These are phyloP conservation scores for Salvia hispanica DNA, from an alignment of 257 asterid genomes.

Conservation along the genomic window DNA sequence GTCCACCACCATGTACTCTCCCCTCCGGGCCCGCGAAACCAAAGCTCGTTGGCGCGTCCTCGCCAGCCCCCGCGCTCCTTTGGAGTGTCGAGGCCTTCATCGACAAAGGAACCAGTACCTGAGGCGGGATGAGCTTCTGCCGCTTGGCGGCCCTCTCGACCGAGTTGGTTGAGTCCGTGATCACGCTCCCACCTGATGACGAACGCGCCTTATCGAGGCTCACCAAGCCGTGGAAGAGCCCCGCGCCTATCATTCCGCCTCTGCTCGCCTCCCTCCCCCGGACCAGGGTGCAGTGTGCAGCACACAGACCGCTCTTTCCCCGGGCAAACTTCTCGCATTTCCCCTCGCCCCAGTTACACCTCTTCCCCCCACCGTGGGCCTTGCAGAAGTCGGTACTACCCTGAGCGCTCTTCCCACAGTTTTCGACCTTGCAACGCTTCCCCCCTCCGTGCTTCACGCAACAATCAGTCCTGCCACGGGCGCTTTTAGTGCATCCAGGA, in stretches of 20 bases:
- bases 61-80: slow-evolving; percentile 35
- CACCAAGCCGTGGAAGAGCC: slow-evolving; percentile 75
- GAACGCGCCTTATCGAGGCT: slow-evolving; percentile 46
- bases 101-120: slow-evolving; percentile 81
- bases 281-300: slow-evolving; percentile 77
- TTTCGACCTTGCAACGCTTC: slow-evolving; percentile 74
- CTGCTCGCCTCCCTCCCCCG: slow-evolving; percentile 49
- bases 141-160: slow-evolving; percentile 52
- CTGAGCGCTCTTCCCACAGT: slow-evolving; percentile 91
- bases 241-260: slow-evolving; percentile 69
- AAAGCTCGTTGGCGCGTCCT: slow-evolving; percentile 33
- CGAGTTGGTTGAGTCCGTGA: slow-evolving; percentile 55
- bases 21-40: slow-evolving; percentile 69
- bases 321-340: slow-evolving; percentile 88
- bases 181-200: slow-evolving; percentile 51
- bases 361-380: slow-evolving; percentile 96
- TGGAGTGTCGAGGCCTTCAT: slow-evolving; percentile 68
- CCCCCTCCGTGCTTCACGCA: slow-evolving; percentile 96
- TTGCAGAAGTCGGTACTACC: slow-evolving; percentile 94
- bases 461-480: slow-evolving; percentile 87
- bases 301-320: slow-evolving; percentile 87
- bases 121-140: slow-evolving; percentile 72
- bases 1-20: slow-evolving; percentile 95
- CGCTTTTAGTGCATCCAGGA: slow-evolving; percentile 81
- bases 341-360: slow-evolving; percentile 82